Percentiles rank a stretch among this genome's conserved stretches.
These are phyloP conservation scores for Cyclospora cayetanensis DNA, from an alignment of 169 alveolate genomes.

Conservation along the genomic window DNA sequence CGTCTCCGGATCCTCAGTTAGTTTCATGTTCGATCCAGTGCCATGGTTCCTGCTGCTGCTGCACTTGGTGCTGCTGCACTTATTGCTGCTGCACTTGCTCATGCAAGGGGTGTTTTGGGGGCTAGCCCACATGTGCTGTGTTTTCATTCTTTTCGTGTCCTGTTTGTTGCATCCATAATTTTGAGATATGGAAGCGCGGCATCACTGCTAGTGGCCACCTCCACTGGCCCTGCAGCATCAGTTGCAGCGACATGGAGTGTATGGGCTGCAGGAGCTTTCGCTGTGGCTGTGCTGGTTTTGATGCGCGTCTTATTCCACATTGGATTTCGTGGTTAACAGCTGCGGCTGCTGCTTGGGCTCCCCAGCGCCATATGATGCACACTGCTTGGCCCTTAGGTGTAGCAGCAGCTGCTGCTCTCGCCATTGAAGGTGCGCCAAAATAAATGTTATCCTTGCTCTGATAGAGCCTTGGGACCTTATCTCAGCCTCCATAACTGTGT, in stretches of 20 bases:
- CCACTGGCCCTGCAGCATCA: not conserved
- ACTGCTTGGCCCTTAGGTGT: not conserved
- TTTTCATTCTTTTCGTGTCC: not conserved
- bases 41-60: not conserved
- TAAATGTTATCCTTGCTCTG: constrained; percentile 41
- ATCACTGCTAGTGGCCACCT: not conserved
- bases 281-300: not conserved
- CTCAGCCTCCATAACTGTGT: no score
- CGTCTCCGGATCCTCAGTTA: not conserved
- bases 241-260: not conserved
- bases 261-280: not conserved
- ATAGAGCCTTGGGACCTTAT: not conserved
- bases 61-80: not conserved
- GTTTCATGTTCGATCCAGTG: no score
- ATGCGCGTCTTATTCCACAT: no score
- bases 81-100: not conserved
- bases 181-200: not conserved
- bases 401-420: constrained; percentile 11
- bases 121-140: not conserved
- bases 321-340: no score
- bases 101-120: not conserved
- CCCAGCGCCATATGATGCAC: not conserved
- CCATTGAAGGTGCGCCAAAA: not conserved
- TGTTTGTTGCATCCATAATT: not conserved
- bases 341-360: not conserved